Percentiles rank a stretch among this genome's conserved stretches.
phyloP scores from a whole-genome alignment of 352 stramenopile genomes.

The Globisporangium irregulare region DNA sequence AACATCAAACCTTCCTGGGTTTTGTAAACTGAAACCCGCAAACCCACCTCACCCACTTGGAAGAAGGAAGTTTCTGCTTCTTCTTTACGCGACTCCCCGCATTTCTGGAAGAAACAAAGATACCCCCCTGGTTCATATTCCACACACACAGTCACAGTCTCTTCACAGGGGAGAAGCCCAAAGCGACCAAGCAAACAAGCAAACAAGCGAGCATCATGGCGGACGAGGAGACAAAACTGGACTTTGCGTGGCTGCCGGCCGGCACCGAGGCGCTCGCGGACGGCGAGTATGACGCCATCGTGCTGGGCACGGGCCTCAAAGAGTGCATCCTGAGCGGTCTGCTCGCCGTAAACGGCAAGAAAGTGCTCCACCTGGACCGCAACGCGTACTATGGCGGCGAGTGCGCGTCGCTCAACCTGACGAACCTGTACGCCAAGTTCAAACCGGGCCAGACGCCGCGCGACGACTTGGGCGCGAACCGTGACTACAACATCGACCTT shows the following conservation, averaged over 20 bases:
- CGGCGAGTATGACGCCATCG: conserved; percentile 99
- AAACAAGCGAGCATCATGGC: conserved; percentile 32
- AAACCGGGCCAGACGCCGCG: conserved; percentile 64
- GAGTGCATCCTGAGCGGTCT: conserved; percentile 98
- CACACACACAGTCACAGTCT: not conserved
- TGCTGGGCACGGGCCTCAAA: conserved; percentile 99
- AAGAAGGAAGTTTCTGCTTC: not conserved
- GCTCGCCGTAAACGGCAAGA: conserved; percentile 92
- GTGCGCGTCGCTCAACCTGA: conserved; percentile 97
- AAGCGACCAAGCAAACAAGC: not conserved
- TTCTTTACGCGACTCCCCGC: not conserved
- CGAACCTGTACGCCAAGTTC: conserved; percentile 97
- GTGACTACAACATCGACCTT: conserved; percentile 99
- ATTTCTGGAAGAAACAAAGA: conserved; percentile 9
- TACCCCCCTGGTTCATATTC: conserved; percentile 1
- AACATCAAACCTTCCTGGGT: not conserved
- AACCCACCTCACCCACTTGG: not conserved
- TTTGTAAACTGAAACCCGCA: not conserved
- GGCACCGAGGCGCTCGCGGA: conserved; percentile 96
- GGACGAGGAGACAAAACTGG: conserved; percentile 58
- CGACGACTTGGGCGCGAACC: conserved; percentile 91
- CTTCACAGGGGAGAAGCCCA: not conserved
- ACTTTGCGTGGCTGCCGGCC: conserved; percentile 94
- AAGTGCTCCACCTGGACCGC: conserved; percentile 97
- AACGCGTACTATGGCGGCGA: conserved; percentile 98